Base-by-base conservation (phyloP, 2,329 filamentous ascomycete genomes). In the Fusarium mexicanum region DNA sequence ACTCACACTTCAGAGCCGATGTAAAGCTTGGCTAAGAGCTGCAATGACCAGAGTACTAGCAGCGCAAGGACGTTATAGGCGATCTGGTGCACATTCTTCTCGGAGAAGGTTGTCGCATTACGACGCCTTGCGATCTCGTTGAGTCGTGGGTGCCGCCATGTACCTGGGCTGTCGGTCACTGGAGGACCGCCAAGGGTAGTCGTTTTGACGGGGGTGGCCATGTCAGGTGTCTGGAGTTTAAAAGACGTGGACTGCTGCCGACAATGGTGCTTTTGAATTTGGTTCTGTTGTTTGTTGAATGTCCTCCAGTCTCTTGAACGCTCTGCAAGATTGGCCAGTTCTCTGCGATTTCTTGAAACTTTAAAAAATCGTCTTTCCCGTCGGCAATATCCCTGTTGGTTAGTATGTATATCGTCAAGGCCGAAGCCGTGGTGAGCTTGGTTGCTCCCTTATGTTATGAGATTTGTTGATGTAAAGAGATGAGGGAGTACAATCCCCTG, bases 141-240 rank as follows among this genome's bases (percentile, higher is more conserved):
- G 74, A 98, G 88, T 72, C 92, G 91, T 40, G 96, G 96, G 82
- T 99, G 96, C 79, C 91, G 90, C 96, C 96, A 99, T 80, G 92
- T 94, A 63, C 96, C 95, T 12, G 94, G 89, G 77, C 88, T 90
- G 61, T 90, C 89, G 35, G 83, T 79, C 29, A 81, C 65, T 48
- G 83, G 78, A 38, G 84, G 80, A 59, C 60, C 81, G 81, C 87
- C 80, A 80, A 87, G 71, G 74, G 88, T 79, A 74, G 84, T 85
- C 41, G 79, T 77, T 65, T 67, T 79, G 64, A 77, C 64, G 20
- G 79, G 78, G 38, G 80, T 80, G 38, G 81, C 74, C 82, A 83
- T 83, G 55, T 22, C 61, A 48, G 38, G 51, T 53, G 24, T 33
- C 24, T 47, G 35, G 26, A n/a, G 46, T 35, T 46, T 41, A 29